Conservation (phyloP, 495 filamentous ascomycete species). For the Talaromyces proteolyticus region DNA sequence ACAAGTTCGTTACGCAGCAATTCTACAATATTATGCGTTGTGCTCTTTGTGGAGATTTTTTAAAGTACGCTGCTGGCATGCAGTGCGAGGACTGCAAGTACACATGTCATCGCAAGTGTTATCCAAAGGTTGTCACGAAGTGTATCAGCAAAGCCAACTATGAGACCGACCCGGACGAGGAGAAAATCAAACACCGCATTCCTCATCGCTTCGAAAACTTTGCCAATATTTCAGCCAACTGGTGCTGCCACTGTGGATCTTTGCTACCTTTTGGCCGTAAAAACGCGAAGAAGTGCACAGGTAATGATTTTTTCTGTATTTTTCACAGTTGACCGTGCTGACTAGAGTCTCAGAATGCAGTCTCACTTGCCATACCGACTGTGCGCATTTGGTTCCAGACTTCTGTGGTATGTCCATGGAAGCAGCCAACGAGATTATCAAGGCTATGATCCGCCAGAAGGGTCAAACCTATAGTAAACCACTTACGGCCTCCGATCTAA, state of each 20-base stretch:
- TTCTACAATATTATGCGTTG: constrained; percentile 99
- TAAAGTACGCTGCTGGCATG: constrained; percentile 98
- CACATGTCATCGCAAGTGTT: constrained; percentile 97
- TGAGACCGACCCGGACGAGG: constrained; percentile 95
- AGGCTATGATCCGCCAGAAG: constrained; percentile 37
- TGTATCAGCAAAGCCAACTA: constrained; percentile 99
- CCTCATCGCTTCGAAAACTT: constrained; percentile 93
- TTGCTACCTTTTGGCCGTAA: constrained; percentile 95
- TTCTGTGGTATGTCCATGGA: constrained; percentile 99
- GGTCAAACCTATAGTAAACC: constrained; percentile 34
- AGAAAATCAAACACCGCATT: constrained; percentile 98
- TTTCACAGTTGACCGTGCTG: background rate
- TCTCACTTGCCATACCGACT: constrained; percentile 85
- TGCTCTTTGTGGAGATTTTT: constrained; percentile 93
- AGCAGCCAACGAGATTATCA: constrained; percentile 85
- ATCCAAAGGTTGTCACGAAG: constrained; percentile 95
- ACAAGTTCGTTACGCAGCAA: constrained; percentile 96
- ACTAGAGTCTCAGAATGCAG: constrained; percentile 61
- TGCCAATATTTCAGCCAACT: constrained; percentile 95
- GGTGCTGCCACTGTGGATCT: constrained; percentile 99
- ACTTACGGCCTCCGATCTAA: constrained; percentile 48
- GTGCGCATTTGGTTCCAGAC: constrained; percentile 93
- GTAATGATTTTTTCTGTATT: constrained; percentile 40
- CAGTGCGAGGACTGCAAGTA: constrained; percentile 99
- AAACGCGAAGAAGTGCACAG: constrained; percentile 84